Conservation (phyloP, 176 grass and related monocot species). For the Musa itinerans region DNA sequence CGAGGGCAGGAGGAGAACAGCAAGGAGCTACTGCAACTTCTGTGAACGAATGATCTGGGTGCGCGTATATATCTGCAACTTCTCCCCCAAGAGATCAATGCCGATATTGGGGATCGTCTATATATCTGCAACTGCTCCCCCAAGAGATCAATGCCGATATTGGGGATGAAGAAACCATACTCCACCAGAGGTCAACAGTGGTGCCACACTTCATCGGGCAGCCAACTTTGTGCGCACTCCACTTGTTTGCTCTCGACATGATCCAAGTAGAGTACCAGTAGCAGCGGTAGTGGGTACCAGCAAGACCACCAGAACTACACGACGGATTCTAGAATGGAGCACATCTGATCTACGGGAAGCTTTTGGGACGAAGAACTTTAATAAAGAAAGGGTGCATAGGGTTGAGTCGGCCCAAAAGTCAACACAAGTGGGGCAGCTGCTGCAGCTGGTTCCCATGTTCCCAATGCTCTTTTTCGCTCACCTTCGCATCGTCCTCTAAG, state of each 20-base stretch:
- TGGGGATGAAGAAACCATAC: too few species aligned
- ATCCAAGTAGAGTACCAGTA: neutral
- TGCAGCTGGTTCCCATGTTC: slow-evolving; percentile 28
- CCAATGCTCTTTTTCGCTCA: slow-evolving; percentile 14
- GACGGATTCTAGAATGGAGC: neutral
- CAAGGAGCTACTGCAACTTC: neutral
- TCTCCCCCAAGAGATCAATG: too few species aligned
- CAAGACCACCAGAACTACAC: neutral
- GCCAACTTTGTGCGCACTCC: neutral
- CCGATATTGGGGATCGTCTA: too few species aligned
- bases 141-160: too few species aligned
- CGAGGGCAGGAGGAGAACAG: too few species aligned
- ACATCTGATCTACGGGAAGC: neutral
- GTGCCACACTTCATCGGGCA: neutral
- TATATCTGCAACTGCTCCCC: too few species aligned
- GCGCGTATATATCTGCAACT: too few species aligned
- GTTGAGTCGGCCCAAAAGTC: neutral
- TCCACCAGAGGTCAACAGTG: too few species aligned
- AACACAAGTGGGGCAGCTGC: slow-evolving; percentile 18
- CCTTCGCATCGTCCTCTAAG: slow-evolving; percentile 19
- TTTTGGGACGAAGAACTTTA: slow-evolving; percentile 4
- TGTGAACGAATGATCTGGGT: neutral
- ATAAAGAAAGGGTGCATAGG: neutral
- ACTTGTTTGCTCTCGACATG: neutral
- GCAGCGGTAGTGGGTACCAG: neutral